phyloP scores from a whole-genome alignment of 2,329 filamentous ascomycete genomes.

The Trichoderma harzianum region DNA sequence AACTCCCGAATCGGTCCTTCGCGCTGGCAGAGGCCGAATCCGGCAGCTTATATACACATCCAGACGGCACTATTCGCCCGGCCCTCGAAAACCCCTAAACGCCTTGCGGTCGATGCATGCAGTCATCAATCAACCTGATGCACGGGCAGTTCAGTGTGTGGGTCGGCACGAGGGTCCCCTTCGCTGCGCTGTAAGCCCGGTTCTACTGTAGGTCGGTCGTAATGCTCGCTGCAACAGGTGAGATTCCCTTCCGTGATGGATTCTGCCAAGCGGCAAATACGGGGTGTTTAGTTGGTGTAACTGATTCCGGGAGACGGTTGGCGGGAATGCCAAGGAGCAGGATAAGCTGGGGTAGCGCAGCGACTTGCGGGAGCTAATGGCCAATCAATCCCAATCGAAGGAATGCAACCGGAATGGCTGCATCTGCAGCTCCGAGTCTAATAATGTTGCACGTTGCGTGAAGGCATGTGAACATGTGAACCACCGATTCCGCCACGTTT shows the following conservation, averaged over 20 bases:
- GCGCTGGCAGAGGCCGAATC: neutral
- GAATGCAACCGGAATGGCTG: neutral
- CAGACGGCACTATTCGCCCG: neutral
- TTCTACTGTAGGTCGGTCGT: neutral
- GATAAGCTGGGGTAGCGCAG: neutral
- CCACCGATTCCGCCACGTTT: neutral
- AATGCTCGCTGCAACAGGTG: neutral
- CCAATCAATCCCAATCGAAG: neutral
- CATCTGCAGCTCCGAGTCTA: neutral
- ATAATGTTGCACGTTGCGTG: neutral
- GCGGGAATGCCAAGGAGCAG: neutral
- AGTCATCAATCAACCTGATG: conserved; percentile 6
- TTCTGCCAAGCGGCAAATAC: neutral
- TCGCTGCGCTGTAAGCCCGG: neutral
- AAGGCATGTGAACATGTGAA: neutral
- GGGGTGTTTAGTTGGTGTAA: neutral
- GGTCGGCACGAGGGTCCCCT: neutral
- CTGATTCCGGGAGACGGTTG: neutral
- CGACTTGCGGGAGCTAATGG: neutral
- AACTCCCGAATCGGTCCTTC: neutral
- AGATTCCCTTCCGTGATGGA: neutral
- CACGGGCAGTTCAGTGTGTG: neutral
- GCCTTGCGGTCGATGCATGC: neutral
- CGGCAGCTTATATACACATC: neutral
- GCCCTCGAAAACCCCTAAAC: neutral